Evolutionary conservation across 805 yeast species (phyloP).

Genomic region (Teunomyces panamensis): DNA sequence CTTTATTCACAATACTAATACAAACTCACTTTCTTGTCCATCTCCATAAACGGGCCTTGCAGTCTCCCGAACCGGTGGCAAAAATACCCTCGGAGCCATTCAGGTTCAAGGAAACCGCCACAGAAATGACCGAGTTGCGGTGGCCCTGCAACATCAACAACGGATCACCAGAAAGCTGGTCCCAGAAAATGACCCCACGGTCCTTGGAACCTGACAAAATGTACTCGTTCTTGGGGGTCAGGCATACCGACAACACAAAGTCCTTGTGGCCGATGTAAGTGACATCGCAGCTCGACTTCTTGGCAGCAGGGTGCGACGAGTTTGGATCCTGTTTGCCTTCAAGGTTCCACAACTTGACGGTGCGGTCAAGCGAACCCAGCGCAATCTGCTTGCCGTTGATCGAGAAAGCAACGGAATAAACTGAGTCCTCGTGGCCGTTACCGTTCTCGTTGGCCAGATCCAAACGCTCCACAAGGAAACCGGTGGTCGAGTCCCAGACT

Average conservation of each 20-base stretch:
- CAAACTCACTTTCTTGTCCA: conserved; percentile 52
- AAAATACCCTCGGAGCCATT: conserved; percentile 75
- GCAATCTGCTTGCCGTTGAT: conserved; percentile 90
- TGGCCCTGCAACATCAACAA: conserved; percentile 95
- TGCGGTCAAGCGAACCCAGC: conserved; percentile 91
- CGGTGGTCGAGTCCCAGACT: conserved; percentile 94
- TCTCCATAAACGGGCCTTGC: conserved; percentile 95
- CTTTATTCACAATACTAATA: conserved; percentile 3
- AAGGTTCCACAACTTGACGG: conserved; percentile 93
- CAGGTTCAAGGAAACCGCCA: conserved; percentile 82
- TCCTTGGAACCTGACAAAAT: conserved; percentile 94
- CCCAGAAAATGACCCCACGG: conserved; percentile 97
- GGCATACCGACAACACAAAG: conserved; percentile 89
- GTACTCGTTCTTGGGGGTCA: conserved; percentile 89
- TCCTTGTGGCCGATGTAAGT: conserved; percentile 96
- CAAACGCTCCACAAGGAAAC: conserved; percentile 85
- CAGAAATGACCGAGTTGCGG: conserved; percentile 91
- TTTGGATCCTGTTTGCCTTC: conserved; percentile 47
- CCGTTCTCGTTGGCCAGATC: conserved; percentile 86
- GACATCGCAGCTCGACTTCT: conserved; percentile 70
- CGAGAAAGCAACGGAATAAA: conserved; percentile 90
- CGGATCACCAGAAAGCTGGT: conserved; percentile 85
- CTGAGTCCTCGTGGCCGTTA: conserved; percentile 95
- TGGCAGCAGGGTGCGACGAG: conserved; percentile 17
- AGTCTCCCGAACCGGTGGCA: conserved; percentile 97